These are phyloP conservation scores for Coemansia sp. DNA, from an alignment of 192 early-diverging fungal genomes.

Conservation along the genomic window DNA sequence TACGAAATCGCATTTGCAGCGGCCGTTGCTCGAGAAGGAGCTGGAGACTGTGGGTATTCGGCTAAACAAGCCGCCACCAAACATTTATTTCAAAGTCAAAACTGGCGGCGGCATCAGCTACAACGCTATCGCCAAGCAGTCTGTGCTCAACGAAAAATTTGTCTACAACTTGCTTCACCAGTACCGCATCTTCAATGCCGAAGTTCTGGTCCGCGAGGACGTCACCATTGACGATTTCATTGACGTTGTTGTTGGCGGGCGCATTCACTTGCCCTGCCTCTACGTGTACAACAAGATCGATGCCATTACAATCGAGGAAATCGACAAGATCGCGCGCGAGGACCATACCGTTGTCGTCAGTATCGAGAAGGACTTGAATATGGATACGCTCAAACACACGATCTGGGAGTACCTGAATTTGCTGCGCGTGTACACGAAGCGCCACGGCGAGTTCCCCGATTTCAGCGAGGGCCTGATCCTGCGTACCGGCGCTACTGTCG, in stretches of 20 bases:
- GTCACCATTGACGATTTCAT: slow-evolving; percentile 97
- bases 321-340: slow-evolving; percentile 89
- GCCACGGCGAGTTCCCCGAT: slow-evolving; percentile 92
- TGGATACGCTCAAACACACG: slow-evolving; percentile 87
- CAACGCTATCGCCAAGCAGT: slow-evolving; percentile 89
- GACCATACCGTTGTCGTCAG: slow-evolving; percentile 91
- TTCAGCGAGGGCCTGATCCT: slow-evolving; percentile 92
- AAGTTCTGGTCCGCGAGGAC: slow-evolving; percentile 96
- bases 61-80: slow-evolving; percentile 83
- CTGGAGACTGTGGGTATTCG: slow-evolving; percentile 96
- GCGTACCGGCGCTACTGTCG: slow-evolving; percentile 76
- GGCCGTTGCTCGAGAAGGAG: slow-evolving; percentile 86
- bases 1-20: slow-evolving; percentile 86
- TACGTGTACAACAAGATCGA: slow-evolving; percentile 99
- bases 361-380: slow-evolving; percentile 90
- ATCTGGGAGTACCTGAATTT: slow-evolving; percentile 91
- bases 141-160: slow-evolving; percentile 85
- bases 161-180: slow-evolving; percentile 95
- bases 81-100: slow-evolving; percentile 98
- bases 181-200: slow-evolving; percentile 98
- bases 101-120: slow-evolving; percentile 97
- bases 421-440: slow-evolving; percentile 96
- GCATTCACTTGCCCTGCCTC: slow-evolving; percentile 94
- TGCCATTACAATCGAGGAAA: slow-evolving; percentile 92
- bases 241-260: slow-evolving; percentile 97